These are phyloP conservation scores for Trametes coccinea DNA, from an alignment of 768 basidiomycete species.

Conservation along the genomic window DNA sequence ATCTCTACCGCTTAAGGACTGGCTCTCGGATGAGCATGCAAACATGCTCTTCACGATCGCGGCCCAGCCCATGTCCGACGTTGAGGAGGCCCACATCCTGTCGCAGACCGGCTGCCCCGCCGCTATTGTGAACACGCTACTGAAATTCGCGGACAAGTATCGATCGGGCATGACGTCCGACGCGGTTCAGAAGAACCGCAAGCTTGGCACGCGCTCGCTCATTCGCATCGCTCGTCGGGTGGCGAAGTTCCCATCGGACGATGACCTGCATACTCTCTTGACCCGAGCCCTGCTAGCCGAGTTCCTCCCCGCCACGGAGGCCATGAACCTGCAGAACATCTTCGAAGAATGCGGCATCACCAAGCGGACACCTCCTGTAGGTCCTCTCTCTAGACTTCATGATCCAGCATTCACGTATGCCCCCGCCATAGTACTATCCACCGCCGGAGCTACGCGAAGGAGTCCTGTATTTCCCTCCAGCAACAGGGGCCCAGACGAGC, in stretches of 20 bases:
- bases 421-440: constrained; percentile 46
- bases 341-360: constrained; percentile 52
- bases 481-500: constrained; percentile 35
- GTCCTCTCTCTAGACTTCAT: constrained; percentile 13
- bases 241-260: constrained; percentile 41
- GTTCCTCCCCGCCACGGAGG: constrained; percentile 61
- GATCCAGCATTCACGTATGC: background rate
- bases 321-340: constrained; percentile 51
- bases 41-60: constrained; percentile 71
- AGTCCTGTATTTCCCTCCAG: constrained; percentile 49
- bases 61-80: constrained; percentile 55
- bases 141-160: constrained; percentile 60
- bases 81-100: constrained; percentile 53
- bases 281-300: constrained; percentile 54
- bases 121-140: constrained; percentile 39
- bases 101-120: constrained; percentile 50
- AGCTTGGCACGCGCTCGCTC: constrained; percentile 61
- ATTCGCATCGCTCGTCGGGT: constrained; percentile 54
- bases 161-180: constrained; percentile 54
- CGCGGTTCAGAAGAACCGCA: constrained; percentile 59
- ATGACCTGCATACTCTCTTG: constrained; percentile 50
- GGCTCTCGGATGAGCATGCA: constrained; percentile 65
- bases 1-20: constrained; percentile 64
- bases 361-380: constrained; percentile 43
- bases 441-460: constrained; percentile 42